phyloP scores from a whole-genome alignment of 495 filamentous ascomycete genomes.

The Eremomyces bilateralis region DNA sequence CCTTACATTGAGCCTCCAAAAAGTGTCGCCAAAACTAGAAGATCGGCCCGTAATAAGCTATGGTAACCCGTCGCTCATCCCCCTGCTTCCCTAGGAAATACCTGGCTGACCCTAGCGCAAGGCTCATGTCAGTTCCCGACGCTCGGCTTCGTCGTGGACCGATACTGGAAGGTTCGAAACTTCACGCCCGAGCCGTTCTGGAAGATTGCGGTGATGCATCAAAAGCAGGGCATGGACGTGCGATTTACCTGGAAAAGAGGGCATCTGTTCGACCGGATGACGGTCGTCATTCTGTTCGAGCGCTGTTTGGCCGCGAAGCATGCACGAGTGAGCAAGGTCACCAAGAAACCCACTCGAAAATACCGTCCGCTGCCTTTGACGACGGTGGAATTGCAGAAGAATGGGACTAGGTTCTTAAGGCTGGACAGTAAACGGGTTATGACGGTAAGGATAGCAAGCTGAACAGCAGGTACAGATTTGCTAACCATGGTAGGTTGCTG shows the following conservation, averaged over 20 bases:
- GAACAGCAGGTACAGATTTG: not conserved
- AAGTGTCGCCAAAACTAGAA: slow-evolving; percentile 39
- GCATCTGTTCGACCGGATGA: slow-evolving; percentile 70
- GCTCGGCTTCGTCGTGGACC: slow-evolving; percentile 86
- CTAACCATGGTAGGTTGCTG: slow-evolving; percentile 32
- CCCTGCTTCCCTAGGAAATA: not conserved
- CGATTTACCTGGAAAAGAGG: slow-evolving; percentile 67
- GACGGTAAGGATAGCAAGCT: slow-evolving; percentile 29
- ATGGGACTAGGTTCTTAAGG: slow-evolving; percentile 63
- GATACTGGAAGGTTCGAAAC: slow-evolving; percentile 78
- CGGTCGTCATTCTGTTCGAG: slow-evolving; percentile 65
- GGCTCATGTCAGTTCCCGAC: slow-evolving; percentile 96
- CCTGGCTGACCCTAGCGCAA: slow-evolving; percentile 12
- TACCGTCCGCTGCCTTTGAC: slow-evolving; percentile 87
- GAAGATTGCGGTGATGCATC: slow-evolving; percentile 67
- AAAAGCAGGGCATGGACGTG: slow-evolving; percentile 56
- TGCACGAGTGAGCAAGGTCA: slow-evolving; percentile 61
- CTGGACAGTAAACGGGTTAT: slow-evolving; percentile 77
- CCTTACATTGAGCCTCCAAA: slow-evolving; percentile 49
- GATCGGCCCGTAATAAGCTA: slow-evolving; percentile 47
- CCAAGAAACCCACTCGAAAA: slow-evolving; percentile 79
- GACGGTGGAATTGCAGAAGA: slow-evolving; percentile 96
- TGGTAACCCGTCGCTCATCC: slow-evolving; percentile 26
- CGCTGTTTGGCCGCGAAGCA: slow-evolving; percentile 54
- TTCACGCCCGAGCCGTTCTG: slow-evolving; percentile 89